Conservation (phyloP, 331 rosid species). For the Acacia concinna region DNA sequence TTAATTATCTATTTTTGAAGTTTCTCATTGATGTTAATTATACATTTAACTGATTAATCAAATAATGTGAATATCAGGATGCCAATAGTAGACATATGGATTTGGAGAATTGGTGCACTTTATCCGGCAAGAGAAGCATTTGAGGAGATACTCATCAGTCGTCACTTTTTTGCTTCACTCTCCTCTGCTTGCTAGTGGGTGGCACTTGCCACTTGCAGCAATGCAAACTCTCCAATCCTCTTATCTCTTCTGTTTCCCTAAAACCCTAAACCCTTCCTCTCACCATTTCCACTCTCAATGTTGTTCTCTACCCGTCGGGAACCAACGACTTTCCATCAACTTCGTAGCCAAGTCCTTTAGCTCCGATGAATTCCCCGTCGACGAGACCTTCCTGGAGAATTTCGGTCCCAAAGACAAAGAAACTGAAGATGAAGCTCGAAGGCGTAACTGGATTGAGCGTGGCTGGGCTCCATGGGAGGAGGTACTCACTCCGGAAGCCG, state of each 20-base stretch:
- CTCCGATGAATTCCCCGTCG: conserved; percentile 98
- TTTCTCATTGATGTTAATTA: no score
- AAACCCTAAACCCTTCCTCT: conserved; percentile 34
- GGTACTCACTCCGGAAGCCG: conserved; percentile 79
- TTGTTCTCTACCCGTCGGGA: conserved; percentile 29
- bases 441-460: conserved; percentile 84
- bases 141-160: background rate
- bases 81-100: background rate
- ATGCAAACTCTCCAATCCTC: conserved; percentile 19
- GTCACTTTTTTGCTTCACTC: background rate
- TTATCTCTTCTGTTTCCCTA: conserved; percentile 6
- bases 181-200: background rate
- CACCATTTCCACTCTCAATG: conserved; percentile 24
- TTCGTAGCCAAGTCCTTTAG: conserved; percentile 41
- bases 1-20: no score
- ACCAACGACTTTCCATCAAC: conserved; percentile 5
- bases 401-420: conserved; percentile 65
- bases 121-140: background rate
- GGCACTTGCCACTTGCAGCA: background rate
- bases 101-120: background rate
- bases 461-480: conserved; percentile 99
- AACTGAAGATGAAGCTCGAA: conserved; percentile 88
- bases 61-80: background rate
- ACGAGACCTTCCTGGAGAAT: conserved; percentile 62
- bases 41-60: no score